Evolutionary conservation across 2,329 filamentous ascomycete genomes (phyloP), one percentile per base, ranked within the genome.

Genomic region (Dactylonectria estremocensis): DNA sequence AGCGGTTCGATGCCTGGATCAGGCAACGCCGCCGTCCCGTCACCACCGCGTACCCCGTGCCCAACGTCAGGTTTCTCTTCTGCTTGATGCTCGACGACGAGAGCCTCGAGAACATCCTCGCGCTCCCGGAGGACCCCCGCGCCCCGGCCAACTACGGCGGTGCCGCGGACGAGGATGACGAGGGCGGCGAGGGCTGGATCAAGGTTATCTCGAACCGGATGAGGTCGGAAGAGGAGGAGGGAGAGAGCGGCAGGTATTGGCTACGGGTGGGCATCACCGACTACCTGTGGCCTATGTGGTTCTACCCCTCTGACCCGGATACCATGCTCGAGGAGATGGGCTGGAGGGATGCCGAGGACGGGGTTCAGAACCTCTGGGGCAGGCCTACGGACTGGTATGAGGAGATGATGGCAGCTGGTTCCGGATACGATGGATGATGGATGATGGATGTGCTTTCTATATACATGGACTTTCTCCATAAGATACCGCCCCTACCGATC

Each of bases 11-110:
- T 48, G 64, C 35, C 37, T 72, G 71, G 69, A 58, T 69, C 33
- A 45, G 16, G 18, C 46, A 68, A 3, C 60, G 69, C 33, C 53
- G 61, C 43, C 46, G 52, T 45, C 57, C 62, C 10, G 22, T 45
- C 9, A 33, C 53, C 48, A 54, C 31, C 60, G 57, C 22, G 22
- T 54, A 57, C 45, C 48, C 40, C 10, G 35, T 46, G 24, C 66
- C 60, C 1, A 74, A 72, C 18, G 56, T 43, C 28, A 65, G 70
- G 10, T 73, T 73, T 53, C n/a, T 24, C 20, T 67, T 71, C 48
- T 75, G 72, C 54, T 33, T 75, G 54, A 64, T 74, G 61, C 61
- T 75, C 3, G 70, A 75, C 52, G 57, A 71, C 59, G 70, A 75
- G 58, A 73, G 72, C 53, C 63, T 74, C 20, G 66, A 74, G 45